These are phyloP conservation scores for Chloris gayana DNA, from an alignment of 176 grass and related monocot genomes.

Conservation along the genomic window DNA sequence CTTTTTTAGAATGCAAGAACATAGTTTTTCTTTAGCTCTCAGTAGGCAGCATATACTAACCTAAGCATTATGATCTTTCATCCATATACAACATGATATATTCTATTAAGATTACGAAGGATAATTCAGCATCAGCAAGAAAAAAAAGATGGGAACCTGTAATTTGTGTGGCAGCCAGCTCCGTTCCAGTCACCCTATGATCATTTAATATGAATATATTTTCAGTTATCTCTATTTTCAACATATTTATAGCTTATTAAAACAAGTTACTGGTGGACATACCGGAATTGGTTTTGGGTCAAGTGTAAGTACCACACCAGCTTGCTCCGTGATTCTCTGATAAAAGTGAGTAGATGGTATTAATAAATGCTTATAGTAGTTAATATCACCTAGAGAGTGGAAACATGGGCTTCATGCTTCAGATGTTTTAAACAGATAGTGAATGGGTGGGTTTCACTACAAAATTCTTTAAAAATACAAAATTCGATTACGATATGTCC, in stretches of 20 bases:
- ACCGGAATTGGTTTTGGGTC: conserved; percentile 99
- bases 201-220: neutral
- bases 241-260: conserved; percentile 8
- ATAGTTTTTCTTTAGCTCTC: neutral
- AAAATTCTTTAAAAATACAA: neutral
- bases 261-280: conserved; percentile 34
- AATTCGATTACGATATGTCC: neutral
- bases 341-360: conserved; percentile 31
- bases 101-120: neutral
- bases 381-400: neutral
- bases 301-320: conserved; percentile 89
- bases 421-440: neutral
- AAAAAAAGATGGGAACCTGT: conserved; percentile 52
- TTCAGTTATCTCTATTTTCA: conserved; percentile 16
- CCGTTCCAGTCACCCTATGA: conserved; percentile 98
- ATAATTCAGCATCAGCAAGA: conserved; percentile 10
- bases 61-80: neutral
- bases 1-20: neutral
- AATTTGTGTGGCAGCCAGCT: conserved; percentile 99
- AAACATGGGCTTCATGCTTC: conserved; percentile 3
- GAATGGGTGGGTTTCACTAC: neutral
- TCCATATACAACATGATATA: neutral
- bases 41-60: neutral
- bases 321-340: conserved; percentile 99
- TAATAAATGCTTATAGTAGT: conserved; percentile 32